A percentile compares a stretch with the other conserved stretches of the same genome.
These are phyloP conservation scores for Lathyrus oleraceus DNA, from an alignment of 306 rosid species.

Conservation along the genomic window DNA sequence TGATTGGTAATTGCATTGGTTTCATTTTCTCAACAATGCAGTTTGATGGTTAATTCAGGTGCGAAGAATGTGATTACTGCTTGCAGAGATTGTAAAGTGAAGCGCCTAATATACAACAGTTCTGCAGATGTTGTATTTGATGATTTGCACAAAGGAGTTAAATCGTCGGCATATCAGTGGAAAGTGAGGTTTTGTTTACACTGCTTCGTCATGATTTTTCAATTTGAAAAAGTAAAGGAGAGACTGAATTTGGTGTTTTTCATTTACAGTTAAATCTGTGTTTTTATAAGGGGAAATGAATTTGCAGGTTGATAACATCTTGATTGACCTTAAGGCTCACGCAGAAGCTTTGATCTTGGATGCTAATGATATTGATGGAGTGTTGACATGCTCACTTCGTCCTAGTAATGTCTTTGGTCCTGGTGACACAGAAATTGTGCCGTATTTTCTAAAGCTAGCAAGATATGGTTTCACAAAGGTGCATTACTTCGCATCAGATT, in stretches of 20 bases:
- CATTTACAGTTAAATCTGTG: constrained; percentile 29
- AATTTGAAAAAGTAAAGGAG: background rate
- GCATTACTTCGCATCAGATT: constrained; percentile 7
- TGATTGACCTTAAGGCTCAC: constrained; percentile 82
- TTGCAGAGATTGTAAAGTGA: constrained; percentile 78
- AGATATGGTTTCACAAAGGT: constrained; percentile 80
- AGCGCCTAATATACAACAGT: constrained; percentile 74
- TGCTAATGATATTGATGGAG: constrained; percentile 76
- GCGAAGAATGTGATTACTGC: constrained; percentile 82
- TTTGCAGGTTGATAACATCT: constrained; percentile 60
- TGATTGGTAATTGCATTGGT: constrained; percentile 3
- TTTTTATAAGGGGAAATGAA: constrained; percentile 35
- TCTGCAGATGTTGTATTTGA: constrained; percentile 81
- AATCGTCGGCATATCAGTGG: constrained; percentile 59
- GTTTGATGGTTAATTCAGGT: constrained; percentile 55
- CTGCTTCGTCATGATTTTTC: constrained; percentile 15
- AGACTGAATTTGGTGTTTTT: constrained; percentile 12
- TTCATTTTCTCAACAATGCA: background rate
- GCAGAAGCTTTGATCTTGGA: constrained; percentile 76
- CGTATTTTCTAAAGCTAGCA: constrained; percentile 55
- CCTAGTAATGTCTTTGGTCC: constrained; percentile 90
- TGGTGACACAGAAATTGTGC: constrained; percentile 64
- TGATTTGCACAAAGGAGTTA: constrained; percentile 50
- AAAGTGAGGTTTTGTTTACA: constrained; percentile 57
- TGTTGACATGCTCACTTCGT: constrained; percentile 87